Conservation (phyloP, 148 eudicot genomes). For the Chenopodium formosanum region DNA sequence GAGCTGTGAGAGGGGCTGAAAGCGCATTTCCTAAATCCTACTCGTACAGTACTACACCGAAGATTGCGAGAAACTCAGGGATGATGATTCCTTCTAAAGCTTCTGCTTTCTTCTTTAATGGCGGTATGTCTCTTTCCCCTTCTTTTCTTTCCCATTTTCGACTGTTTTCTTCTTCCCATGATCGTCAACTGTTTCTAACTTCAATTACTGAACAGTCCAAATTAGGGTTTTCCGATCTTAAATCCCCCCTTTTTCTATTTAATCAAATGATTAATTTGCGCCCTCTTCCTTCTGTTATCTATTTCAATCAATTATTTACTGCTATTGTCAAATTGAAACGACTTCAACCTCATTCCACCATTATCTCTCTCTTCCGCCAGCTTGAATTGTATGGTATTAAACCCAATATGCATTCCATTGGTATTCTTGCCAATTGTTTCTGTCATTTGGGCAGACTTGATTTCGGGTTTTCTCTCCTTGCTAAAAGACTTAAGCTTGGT, state of each 20-base stretch:
- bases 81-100: not conserved
- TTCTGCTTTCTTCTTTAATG: not conserved
- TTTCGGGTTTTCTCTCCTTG: not conserved
- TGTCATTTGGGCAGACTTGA: not conserved
- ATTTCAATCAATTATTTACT: not conserved
- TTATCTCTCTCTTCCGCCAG: not conserved
- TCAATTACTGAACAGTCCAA: not conserved
- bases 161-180: not conserved
- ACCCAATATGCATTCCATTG: not conserved
- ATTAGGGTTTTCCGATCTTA: not conserved
- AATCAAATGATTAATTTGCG: not conserved
- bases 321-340: not conserved
- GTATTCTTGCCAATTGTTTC: not conserved
- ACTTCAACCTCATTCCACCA: not conserved
- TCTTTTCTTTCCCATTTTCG: no score
- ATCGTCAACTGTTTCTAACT: not conserved
- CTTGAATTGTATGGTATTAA: not conserved
- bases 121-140: no score
- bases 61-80: not conserved
- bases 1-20: no score
- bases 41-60: no score
- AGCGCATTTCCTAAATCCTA: no score
- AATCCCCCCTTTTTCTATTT: not conserved
- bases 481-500: not conserved
- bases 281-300: not conserved